Base-by-base conservation (phyloP, 495 filamentous ascomycete species). In the Aeminium ludgeri region DNA sequence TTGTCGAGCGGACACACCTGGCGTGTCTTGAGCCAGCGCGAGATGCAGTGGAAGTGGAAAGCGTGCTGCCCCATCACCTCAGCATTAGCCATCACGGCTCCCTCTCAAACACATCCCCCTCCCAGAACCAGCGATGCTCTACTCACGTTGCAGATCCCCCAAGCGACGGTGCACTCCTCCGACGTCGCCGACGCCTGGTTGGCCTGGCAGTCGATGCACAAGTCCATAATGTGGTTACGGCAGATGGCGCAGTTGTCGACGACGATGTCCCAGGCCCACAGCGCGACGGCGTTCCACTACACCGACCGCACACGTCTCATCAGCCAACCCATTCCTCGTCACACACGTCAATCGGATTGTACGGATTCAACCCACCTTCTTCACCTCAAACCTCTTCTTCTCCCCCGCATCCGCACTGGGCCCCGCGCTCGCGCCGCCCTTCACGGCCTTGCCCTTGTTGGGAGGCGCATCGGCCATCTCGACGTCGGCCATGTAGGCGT, bases 41-140 rank as follows among this genome's bases (percentile, higher is more conserved):
- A 96, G 59, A 99, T 99, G 68, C 89, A 99, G 64, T 99, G 89
- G 67, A 99, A 99, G 63, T 99, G 89, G 69, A 99, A 99, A 6
- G 89, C 89, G 56, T 99, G 89, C 89, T 97, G 35, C 12, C 36
- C 27, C 13, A 6, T 28, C 2, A 41, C n/a, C 27, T 16, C 38
- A 31, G 10, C 20, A 31, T 33, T 13, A 29, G 38, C 31, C 16
- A 30, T 30, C n/a, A n/a, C n/a, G n/a, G n/a, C n/a, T n/a, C n/a
- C n/a, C n/a, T n/a, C n/a, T n/a, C n/a, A n/a, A n/a, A n/a, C n/a
- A n/a, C n/a, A n/a, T n/a, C n/a, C n/a, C n/a, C n/a, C n/a, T n/a
- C n/a, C n/a, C n/a, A n/a, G n/a, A n/a, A n/a, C n/a, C 30, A 7
- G 11, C 30, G 12, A 36, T 34, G 20, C 27, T 31, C 27, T 17